Base-by-base conservation (phyloP, 768 basidiomycete species). In the Baorangia bicolor region DNA sequence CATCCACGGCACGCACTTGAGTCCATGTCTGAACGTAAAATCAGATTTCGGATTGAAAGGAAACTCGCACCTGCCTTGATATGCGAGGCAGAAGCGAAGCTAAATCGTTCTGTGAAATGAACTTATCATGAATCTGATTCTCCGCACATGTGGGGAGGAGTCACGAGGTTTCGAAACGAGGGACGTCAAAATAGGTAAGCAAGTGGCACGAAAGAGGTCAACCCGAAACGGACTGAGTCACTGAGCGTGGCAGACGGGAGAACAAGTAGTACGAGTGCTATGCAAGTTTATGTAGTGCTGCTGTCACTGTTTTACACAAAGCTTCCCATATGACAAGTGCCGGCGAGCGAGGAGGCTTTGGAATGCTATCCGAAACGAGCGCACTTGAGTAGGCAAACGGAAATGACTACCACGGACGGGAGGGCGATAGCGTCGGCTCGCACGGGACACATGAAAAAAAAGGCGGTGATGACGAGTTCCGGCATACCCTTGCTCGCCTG, bases 71-170 rank as follows among this genome's bases (percentile, higher is more conserved):
- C 62, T 64, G 56, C 34, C 62, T 51, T 63, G 63, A 65, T 52
- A 67, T 68, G 65, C 60, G 55, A 64, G 63, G 60, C 50, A 58
- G 52, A 58, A 63, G 56, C 57, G 47, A 44, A 35, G 55, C 8
- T 37, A 43, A 49, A 53, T 56, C 60, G 46, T 42, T 56, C 10
- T 49, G 56, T 56, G 63, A 60, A 62, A 68, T 67, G 64, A 60
- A 23, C 20, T n/a, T n/a, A 46, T 49, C 30, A 47, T 53, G 51
- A 14, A 64, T 57, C 59, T 59, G 67, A 69, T 69, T 58, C 70
- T 68, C 65, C 60, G 55, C 68, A 52, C 61, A 46, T 59, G 65
- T 58, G 70, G 68, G 65, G 70, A 56, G 57, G 28, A 49, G 62
- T 61, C 64, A 69, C 52, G 64, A 51, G 61, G 53, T 0, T 33